Base-by-base conservation (phyloP, 495 filamentous ascomycete species). In the Aspergillus coremiiformis region DNA sequence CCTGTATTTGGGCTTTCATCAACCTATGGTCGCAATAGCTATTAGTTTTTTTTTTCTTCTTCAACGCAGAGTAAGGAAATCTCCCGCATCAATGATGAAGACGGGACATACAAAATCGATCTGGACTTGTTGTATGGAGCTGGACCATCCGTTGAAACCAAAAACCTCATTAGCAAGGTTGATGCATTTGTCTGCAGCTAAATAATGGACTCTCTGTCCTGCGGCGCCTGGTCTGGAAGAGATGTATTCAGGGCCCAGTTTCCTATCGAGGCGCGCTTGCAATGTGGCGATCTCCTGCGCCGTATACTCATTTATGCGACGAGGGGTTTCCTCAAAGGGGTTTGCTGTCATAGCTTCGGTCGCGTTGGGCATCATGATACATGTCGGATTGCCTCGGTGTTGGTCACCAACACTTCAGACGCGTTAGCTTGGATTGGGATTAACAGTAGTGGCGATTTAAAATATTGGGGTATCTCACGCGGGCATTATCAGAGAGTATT, bases 121-220 rank as follows among this genome's bases (percentile, higher is more conserved):
- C 60, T 91, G 84, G 15, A 95, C 84, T 56, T 90, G 85, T 62
- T 86, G 84, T 45, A 99, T 94, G 39, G 82, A 80, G 48, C 86
- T 93, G 11, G 88, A 94, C 93, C 93, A 99, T 39, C 93, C 93
- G 69, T 97, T 96, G 74, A 99, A 99, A 8, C 93, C 93, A 69
- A 99, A 96, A 4, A 97, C 87, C 59, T 99, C 90, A 61, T 99
- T 99, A 29, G 93, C 93, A 30, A 99, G 84, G 46, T 86, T 87
- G 57, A 99, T 97, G 65, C 83, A 87, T 71, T 97, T 97, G 58
- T 97, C 90, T 5, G 87, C 90, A 10, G 86, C 80, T 24, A 99
- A 75, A 69, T 99, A 97, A 61, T 93, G 87, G 15, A 97, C 84
- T 66, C 87, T 92, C 50, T 82, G 80, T 35, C 90, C 90, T 0